Evolutionary conservation across 2,329 filamentous ascomycete species (phyloP).

Genomic region (Scedosporium minutisporum): DNA sequence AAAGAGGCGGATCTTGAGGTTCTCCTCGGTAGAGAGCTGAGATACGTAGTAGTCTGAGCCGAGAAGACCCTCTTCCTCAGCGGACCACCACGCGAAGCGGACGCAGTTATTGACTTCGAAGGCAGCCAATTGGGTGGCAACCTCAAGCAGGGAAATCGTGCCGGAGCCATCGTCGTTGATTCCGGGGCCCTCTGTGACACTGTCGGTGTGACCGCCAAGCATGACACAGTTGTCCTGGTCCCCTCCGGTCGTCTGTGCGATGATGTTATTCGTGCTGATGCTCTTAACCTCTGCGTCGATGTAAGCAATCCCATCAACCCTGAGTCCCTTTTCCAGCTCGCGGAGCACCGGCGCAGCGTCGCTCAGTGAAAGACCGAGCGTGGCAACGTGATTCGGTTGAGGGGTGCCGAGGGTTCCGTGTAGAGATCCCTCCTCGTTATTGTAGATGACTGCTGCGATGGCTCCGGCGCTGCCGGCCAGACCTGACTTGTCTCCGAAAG

Average conservation of each 20-base stretch:
- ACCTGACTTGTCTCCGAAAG: constrained; percentile 62
- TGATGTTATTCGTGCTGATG: constrained; percentile 48
- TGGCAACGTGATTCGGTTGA: constrained; percentile 51
- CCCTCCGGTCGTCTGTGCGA: constrained; percentile 51
- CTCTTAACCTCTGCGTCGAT: constrained; percentile 47
- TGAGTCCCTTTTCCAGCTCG: constrained; percentile 40
- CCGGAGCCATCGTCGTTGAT: constrained; percentile 75
- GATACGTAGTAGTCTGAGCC: constrained; percentile 54
- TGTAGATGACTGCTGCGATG: constrained; percentile 63
- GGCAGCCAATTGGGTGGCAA: constrained; percentile 47
- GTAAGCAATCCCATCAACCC: constrained; percentile 46
- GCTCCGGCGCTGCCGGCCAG: constrained; percentile 61
- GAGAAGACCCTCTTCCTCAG: constrained; percentile 56
- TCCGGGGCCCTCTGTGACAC: constrained; percentile 53
- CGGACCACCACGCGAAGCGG: constrained; percentile 59
- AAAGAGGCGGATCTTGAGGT: constrained; percentile 52
- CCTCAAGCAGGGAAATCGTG: constrained; percentile 50
- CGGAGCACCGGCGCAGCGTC: constrained; percentile 48
- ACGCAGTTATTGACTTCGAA: constrained; percentile 56
- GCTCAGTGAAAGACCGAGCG: constrained; percentile 53
- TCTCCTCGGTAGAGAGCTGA: constrained; percentile 45
- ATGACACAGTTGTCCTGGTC: constrained; percentile 56
- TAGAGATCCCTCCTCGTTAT: constrained; percentile 54
- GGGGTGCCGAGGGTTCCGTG: constrained; percentile 61
- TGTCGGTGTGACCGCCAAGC: constrained; percentile 56